phyloP scores from a whole-genome alignment of 1,139 yeast genomes.

The Geotrichum bryndzae region DNA sequence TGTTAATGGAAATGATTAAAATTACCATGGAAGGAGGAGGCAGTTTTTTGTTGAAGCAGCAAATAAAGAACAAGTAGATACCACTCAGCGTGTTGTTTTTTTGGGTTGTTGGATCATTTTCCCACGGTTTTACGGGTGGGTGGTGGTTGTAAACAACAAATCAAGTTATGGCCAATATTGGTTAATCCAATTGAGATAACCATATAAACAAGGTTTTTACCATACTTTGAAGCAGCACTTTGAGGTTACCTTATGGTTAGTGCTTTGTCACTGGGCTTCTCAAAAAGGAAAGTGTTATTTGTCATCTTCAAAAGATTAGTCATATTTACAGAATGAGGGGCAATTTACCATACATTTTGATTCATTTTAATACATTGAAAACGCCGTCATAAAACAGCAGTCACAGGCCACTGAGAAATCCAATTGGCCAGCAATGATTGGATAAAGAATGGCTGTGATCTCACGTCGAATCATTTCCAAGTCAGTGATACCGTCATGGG shows the following conservation, averaged over 20 bases:
- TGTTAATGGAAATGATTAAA: background rate
- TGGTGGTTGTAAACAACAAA: background rate
- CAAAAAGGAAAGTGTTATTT: background rate
- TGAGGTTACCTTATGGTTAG: background rate
- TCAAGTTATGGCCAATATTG: background rate
- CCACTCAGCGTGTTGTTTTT: background rate
- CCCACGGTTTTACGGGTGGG: background rate
- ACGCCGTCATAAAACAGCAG: background rate
- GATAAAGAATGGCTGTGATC: background rate
- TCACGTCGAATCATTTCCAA: background rate
- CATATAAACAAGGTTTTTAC: background rate
- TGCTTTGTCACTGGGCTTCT: background rate
- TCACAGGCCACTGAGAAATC: background rate
- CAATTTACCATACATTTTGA: background rate
- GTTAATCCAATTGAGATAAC: background rate
- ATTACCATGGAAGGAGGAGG: background rate
- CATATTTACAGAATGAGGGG: background rate
- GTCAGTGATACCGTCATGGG: background rate
- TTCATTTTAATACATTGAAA: background rate
- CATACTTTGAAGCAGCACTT: background rate
- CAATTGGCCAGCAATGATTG: background rate
- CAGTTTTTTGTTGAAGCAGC: background rate
- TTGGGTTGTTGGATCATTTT: background rate
- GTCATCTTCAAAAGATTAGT: slow-evolving; percentile 11
- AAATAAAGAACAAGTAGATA: background rate